Conservation (phyloP, 2,329 filamentous ascomycete genomes). For the Fusarium secorum region DNA sequence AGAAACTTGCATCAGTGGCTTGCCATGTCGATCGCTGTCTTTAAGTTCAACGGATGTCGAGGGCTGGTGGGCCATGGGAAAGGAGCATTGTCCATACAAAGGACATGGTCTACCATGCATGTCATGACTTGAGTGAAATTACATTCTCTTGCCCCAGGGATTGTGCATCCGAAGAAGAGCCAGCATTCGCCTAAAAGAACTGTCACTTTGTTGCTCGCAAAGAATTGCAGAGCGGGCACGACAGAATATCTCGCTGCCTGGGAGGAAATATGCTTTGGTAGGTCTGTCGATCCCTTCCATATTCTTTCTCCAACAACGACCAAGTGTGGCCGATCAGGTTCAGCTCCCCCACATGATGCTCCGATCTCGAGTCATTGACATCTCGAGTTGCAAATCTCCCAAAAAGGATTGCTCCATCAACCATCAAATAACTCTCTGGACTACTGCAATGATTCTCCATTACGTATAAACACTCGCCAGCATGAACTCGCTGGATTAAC, state of each 20-base stretch:
- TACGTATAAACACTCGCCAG: not conserved
- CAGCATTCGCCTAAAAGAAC: not conserved
- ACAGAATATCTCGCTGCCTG: not conserved
- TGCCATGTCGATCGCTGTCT: constrained; percentile 9
- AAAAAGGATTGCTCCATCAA: not conserved
- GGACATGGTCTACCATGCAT: not conserved
- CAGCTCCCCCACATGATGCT: constrained; percentile 15
- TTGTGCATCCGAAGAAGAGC: not conserved
- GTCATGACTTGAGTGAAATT: not conserved
- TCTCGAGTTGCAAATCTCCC: not conserved
- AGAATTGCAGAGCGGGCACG: not conserved
- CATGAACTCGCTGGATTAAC: not conserved
- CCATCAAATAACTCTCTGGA: not conserved
- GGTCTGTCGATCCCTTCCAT: constrained; percentile 10
- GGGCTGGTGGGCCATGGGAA: not conserved
- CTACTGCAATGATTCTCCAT: not conserved
- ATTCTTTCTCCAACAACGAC: not conserved
- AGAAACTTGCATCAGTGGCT: not conserved
- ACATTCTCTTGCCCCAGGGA: not conserved
- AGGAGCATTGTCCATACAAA: not conserved
- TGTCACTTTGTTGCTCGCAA: not conserved
- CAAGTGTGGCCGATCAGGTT: not conserved
- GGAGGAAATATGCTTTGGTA: not conserved
- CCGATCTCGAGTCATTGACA: constrained; percentile 7
- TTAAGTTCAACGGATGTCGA: not conserved